A percentile compares a stretch with the other conserved stretches of the same genome.
phyloP scores from a whole-genome alignment of 2,329 filamentous ascomycete genomes.

The Fusarium chaquense region DNA sequence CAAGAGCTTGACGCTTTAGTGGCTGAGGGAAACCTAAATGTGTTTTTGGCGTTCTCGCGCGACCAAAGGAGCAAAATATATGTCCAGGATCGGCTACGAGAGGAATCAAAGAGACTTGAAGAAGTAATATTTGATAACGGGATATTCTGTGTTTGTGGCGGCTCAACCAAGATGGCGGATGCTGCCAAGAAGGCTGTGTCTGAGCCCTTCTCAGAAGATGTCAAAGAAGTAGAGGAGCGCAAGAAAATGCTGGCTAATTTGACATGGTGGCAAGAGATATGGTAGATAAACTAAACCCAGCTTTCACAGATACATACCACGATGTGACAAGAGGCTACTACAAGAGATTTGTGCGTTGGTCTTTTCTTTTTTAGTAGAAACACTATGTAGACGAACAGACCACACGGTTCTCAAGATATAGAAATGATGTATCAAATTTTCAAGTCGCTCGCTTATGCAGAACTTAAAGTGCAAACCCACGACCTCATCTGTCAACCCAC shows the following conservation, averaged over 20 bases:
- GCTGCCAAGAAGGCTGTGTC: conserved; percentile 65
- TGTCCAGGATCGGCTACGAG: conserved; percentile 66
- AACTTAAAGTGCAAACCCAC: conserved; percentile 1
- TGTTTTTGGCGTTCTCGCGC: conserved; percentile 63
- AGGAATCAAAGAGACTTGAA: conserved; percentile 53
- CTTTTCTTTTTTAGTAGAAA: not conserved
- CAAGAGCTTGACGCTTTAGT: conserved; percentile 73
- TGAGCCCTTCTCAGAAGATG: conserved; percentile 59
- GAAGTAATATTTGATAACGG: conserved; percentile 54
- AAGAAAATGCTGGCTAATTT: conserved; percentile 53
- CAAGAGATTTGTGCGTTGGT: not conserved
- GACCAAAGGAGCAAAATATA: conserved; percentile 64
- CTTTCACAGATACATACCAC: not conserved
- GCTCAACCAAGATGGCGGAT: conserved; percentile 68
- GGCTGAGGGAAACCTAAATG: conserved; percentile 43
- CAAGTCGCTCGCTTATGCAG: conserved; percentile 29
- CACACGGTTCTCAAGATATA: not conserved
- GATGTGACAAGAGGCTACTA: not conserved
- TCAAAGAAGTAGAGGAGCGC: conserved; percentile 54
- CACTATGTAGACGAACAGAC: not conserved
- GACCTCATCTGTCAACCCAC: not conserved
- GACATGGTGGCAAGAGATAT: conserved; percentile 70
- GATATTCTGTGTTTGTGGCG: conserved; percentile 67
- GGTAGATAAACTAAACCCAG: conserved; percentile 54
- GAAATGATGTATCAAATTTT: conserved; percentile 10